phyloP scores from a whole-genome alignment of 495 filamentous ascomycete genomes.

The Trichodelitschia bisporula region DNA sequence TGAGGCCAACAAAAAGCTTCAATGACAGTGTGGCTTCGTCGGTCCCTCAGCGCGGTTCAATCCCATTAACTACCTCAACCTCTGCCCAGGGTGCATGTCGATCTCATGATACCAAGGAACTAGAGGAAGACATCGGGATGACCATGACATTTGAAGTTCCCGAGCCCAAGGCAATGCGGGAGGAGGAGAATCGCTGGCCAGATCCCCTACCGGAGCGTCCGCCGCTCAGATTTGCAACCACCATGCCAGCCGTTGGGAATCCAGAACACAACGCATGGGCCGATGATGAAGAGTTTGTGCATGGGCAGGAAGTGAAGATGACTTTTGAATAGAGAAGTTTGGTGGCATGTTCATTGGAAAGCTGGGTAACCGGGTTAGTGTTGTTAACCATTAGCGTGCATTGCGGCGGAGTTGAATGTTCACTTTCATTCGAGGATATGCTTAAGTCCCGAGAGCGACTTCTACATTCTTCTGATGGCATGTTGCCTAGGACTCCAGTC shows the following conservation, averaged over 20 bases:
- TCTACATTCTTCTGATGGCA: no score
- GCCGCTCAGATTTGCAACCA: constrained; percentile 19
- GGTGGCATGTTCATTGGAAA: neutral
- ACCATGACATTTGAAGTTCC: constrained; percentile 12
- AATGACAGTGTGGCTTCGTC: constrained; percentile 8
- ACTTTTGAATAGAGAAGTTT: constrained; percentile 23
- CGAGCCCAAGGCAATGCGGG: constrained; percentile 1
- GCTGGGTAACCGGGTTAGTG: no score
- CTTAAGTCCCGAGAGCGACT: no score
- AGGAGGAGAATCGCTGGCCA: constrained; percentile 1
- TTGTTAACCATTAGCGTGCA: no score
- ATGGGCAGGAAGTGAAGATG: constrained; percentile 29
- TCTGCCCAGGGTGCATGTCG: no score
- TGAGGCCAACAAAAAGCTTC: constrained; percentile 9
- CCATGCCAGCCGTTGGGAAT: constrained; percentile 19
- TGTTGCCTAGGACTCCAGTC: no score
- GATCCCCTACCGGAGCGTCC: constrained; percentile 10
- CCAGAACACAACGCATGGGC: constrained; percentile 61
- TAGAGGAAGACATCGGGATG: constrained; percentile 5
- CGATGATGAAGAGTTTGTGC: constrained; percentile 34
- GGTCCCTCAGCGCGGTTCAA: neutral
- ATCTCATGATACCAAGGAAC: constrained; percentile 7
- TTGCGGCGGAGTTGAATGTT: no score
- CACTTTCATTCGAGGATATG: no score
- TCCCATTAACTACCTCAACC: neutral